Evolutionary conservation across 495 filamentous ascomycete species (phyloP), one percentile per base, ranked within the genome.

Genomic region (Talaromyces thailandensis): DNA sequence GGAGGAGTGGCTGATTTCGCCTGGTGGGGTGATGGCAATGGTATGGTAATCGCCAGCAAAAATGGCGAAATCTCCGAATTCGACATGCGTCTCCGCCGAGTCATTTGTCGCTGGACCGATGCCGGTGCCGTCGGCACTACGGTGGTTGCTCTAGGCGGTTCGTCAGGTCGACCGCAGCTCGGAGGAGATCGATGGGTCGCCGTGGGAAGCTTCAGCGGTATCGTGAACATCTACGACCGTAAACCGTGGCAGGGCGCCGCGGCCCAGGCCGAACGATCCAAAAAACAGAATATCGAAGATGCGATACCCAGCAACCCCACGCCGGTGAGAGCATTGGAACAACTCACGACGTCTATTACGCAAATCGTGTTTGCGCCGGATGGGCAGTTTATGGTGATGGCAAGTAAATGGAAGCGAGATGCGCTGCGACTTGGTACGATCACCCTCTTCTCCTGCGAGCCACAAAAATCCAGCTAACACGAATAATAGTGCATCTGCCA

Each of bases 51-150:
- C 35, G 82, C 86, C 2, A 91, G 90, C 59, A 93, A 90, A 67
- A 89, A 88, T 61, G 95, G 95, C 24, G 91, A 96, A 69, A 82
- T 96, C n/a, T 88, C 88, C n/a, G 94, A 98, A 75, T 98, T 88
- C 83, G 86, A 86, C 71, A 76, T 93, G 50, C 74, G 70, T 21
- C 70, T 83, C 28, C 81, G 79, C 43, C 79, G 84, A 6, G 86
- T 93, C 23, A 69, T 95, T 2, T 89, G 86, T 6, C 80, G 90
- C 25, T 98, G 95, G 94, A 78, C 84, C 14, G 94, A 98, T 68
- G 92, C 96, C 65, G 94, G 94, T 26, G 91, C 88, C 3, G 86
- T 96, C 29, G 91, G 90, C 35, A 93, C 86, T 7, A 95, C 91
- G 0, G 87, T 90, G 3, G 76, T 98, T 60, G 83, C 86, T 35